phyloP scores from a whole-genome alignment of 2,329 filamentous ascomycete species.

The Catunica adiposa region DNA sequence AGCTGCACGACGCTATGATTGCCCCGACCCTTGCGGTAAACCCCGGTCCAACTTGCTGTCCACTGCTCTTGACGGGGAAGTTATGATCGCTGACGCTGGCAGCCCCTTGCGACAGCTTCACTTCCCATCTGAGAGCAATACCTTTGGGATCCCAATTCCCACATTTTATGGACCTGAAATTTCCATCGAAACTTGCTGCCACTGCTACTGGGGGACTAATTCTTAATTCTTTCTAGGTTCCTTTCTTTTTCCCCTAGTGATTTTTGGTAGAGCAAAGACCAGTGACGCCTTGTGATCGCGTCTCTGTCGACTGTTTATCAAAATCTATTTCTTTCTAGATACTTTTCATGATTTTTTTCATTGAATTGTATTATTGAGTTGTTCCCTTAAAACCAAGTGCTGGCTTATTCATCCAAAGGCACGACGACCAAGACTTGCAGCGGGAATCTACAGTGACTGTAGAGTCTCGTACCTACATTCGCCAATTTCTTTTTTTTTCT shows the following conservation, averaged over 20 bases:
- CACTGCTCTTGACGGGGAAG: neutral
- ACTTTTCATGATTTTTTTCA: neutral
- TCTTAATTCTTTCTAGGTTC: neutral
- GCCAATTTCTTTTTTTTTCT: too few species aligned
- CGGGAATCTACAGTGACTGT: too few species aligned
- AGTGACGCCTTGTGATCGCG: neutral
- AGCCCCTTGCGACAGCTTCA: neutral
- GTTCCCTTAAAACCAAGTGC: too few species aligned
- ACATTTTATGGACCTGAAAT: neutral
- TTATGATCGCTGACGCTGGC: neutral
- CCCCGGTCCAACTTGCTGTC: neutral
- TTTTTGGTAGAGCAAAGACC: neutral
- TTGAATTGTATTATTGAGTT: too few species aligned
- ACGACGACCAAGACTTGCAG: too few species aligned
- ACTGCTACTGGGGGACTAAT: neutral
- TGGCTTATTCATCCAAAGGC: too few species aligned
- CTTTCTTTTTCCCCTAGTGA: neutral
- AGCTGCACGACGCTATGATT: neutral
- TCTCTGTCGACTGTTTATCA: neutral
- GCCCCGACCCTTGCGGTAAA: neutral
- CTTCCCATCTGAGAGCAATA: neutral
- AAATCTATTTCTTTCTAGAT: neutral
- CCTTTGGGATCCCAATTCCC: neutral
- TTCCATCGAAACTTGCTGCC: neutral
- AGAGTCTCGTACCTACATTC: too few species aligned